These are phyloP conservation scores for Fraxinus americana DNA, from an alignment of 257 asterid species.

Conservation along the genomic window DNA sequence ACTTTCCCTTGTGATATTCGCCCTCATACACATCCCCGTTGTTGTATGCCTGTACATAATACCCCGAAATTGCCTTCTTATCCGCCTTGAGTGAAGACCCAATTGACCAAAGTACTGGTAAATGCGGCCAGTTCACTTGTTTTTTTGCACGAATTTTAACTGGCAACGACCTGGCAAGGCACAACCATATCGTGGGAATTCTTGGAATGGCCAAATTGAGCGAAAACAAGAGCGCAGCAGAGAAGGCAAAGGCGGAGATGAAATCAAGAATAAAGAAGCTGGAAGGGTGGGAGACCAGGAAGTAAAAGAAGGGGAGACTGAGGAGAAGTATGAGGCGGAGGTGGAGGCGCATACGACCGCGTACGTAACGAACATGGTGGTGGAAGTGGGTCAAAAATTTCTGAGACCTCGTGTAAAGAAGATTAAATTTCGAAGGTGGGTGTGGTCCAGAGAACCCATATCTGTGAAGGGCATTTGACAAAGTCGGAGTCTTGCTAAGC, in stretches of 20 bases:
- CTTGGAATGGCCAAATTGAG: constrained; percentile 84
- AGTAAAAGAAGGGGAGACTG: constrained; percentile 78
- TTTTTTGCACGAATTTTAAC: constrained; percentile 52
- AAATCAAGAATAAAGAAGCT: constrained; percentile 82
- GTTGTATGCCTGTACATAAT: constrained; percentile 76
- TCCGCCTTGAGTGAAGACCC: constrained; percentile 66
- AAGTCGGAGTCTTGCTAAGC: constrained; percentile 57
- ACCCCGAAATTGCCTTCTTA: constrained; percentile 67
- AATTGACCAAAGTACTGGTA: constrained; percentile 93
- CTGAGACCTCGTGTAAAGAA: constrained; percentile 47
- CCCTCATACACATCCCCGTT: constrained; percentile 98
- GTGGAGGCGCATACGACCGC: constrained; percentile 74
- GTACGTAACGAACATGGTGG: constrained; percentile 65
- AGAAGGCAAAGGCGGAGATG: constrained; percentile 87
- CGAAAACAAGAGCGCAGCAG: constrained; percentile 78
- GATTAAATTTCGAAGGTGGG: constrained; percentile 43
- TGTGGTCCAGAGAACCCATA: constrained; percentile 40
- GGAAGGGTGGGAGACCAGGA: constrained; percentile 83
- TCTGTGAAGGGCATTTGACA: constrained; percentile 59
- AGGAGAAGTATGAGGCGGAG: constrained; percentile 69
- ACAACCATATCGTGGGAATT: constrained; percentile 70
- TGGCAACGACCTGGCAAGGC: constrained; percentile 77
- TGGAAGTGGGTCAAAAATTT: constrained; percentile 60
- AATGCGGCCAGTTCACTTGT: constrained; percentile 44
- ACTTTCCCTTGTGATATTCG: constrained; percentile 88